phyloP scores from a whole-genome alignment of 2,329 filamentous ascomycete species.

The Microdochium paspali region DNA sequence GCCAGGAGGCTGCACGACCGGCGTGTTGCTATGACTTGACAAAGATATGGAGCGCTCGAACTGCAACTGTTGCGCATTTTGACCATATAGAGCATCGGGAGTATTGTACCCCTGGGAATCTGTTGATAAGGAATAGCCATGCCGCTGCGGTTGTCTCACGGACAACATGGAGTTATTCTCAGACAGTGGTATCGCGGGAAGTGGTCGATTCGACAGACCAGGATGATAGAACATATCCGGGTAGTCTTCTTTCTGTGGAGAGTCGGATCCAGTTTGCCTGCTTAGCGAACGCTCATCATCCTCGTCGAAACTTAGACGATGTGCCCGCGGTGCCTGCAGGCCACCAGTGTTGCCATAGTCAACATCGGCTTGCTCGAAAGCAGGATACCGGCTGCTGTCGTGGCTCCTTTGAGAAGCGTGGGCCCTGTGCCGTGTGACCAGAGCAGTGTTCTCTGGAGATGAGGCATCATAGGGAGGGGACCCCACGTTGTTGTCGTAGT shows the following conservation, averaged over 20 bases:
- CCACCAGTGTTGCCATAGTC: conserved; percentile 90
- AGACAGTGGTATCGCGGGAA: conserved; percentile 52
- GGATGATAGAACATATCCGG: conserved; percentile 93
- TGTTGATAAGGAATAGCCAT: conserved; percentile 36
- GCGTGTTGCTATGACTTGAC: conserved; percentile 71
- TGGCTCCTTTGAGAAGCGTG: conserved; percentile 26
- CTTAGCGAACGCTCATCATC: conserved; percentile 68
- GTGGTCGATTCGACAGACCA: conserved; percentile 58
- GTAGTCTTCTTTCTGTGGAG: conserved; percentile 61
- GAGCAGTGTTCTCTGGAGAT: conserved; percentile 1
- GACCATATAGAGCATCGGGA: conserved; percentile 41
- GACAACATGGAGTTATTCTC: conserved; percentile 48
- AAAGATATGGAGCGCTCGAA: conserved; percentile 72
- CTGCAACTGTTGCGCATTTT: conserved; percentile 32
- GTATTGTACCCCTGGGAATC: conserved; percentile 33
- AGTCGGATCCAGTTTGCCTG: conserved; percentile 53
- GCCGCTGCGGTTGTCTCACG: conserved; percentile 30
- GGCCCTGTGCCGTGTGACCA: conserved; percentile 34
- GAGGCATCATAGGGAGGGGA: conserved; percentile 26
- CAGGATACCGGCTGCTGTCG: conserved; percentile 28
- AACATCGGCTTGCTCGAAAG: conserved; percentile 56
- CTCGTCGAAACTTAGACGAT: conserved; percentile 83
- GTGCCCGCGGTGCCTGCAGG: conserved; percentile 61
- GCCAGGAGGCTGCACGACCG: conserved; percentile 70
- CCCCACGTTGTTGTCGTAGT: conserved; percentile 38